A percentile compares a stretch with the other conserved stretches of the same genome.
Conservation (phyloP, 768 basidiomycete genomes). For the Neoboletus subvelutipes region DNA sequence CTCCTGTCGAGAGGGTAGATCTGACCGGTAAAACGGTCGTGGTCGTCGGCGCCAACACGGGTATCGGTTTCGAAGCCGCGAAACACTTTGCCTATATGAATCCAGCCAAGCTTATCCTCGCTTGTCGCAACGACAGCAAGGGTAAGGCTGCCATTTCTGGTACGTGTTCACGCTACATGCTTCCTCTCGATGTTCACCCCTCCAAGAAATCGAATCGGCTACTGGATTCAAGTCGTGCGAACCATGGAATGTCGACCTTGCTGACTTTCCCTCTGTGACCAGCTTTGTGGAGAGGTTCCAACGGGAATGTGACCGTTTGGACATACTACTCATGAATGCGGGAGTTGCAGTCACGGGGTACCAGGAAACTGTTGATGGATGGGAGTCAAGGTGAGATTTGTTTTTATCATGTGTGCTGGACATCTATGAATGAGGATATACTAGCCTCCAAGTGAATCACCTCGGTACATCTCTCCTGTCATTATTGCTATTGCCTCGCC, state of each 20-base stretch:
- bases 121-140: constrained; percentile 29
- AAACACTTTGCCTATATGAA: constrained; percentile 34
- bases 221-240: constrained; percentile 32
- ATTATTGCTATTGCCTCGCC: constrained; percentile 33
- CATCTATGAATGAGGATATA: background rate
- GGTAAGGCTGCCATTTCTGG: constrained; percentile 23
- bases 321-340: constrained; percentile 46
- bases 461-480: constrained; percentile 33
- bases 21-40: constrained; percentile 32
- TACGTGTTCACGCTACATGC: background rate
- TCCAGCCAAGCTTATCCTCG: constrained; percentile 27
- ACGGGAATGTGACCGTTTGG: constrained; percentile 9
- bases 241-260: constrained; percentile 9
- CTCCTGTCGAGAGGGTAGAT: constrained; percentile 20
- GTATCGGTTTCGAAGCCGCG: constrained; percentile 33
- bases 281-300: constrained; percentile 11
- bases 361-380: constrained; percentile 40
- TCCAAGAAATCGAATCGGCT: constrained; percentile 20
- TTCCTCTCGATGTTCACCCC: background rate
- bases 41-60: constrained; percentile 34
- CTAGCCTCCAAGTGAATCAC: constrained; percentile 40
- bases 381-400: constrained; percentile 37
- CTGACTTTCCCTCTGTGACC: constrained; percentile 16
- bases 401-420: background rate
- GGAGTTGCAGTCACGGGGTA: constrained; percentile 21